Evolutionary conservation across 2,329 filamentous ascomycete species (phyloP).

Genomic region (Hirsutella minnesotensis): DNA sequence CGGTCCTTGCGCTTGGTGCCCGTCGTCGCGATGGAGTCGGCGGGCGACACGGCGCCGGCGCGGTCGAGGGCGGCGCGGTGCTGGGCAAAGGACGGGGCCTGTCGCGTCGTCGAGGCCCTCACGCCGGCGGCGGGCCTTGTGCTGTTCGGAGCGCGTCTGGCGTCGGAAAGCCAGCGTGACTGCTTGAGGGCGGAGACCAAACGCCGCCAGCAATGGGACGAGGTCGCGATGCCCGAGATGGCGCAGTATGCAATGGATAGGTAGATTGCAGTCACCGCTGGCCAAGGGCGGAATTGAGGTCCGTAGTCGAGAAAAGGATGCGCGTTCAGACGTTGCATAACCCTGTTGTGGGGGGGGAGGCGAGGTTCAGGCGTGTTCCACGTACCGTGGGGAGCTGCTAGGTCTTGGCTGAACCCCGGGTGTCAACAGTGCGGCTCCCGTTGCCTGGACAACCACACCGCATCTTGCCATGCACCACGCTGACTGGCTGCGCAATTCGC

Average conservation of each 20-base stretch:
- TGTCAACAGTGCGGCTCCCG: background rate
- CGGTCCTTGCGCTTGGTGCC: conserved; percentile 77
- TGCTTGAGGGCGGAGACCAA: background rate
- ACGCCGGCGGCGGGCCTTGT: conserved; percentile 12
- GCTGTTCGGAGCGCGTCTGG: conserved; percentile 22
- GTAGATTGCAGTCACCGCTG: no score
- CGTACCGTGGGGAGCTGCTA: no score
- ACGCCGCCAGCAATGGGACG: background rate
- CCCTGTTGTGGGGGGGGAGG: background rate
- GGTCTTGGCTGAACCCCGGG: no score
- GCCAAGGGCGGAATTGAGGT: no score
- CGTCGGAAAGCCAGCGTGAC: conserved; percentile 20
- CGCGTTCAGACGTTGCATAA: background rate
- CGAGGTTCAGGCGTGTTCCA: background rate
- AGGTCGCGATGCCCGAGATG: no score
- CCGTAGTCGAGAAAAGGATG: background rate
- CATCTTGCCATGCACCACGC: background rate
- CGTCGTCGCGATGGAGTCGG: conserved; percentile 48
- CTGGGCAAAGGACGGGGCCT: conserved; percentile 7
- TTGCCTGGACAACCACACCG: background rate
- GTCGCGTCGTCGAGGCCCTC: conserved; percentile 9
- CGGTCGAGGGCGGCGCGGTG: conserved; percentile 8
- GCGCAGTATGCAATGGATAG: no score
- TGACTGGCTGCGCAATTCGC: no score
- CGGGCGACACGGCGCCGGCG: conserved; percentile 50